Conservation (phyloP, 345 rosid species). For the Arabidopsis arenosa region DNA sequence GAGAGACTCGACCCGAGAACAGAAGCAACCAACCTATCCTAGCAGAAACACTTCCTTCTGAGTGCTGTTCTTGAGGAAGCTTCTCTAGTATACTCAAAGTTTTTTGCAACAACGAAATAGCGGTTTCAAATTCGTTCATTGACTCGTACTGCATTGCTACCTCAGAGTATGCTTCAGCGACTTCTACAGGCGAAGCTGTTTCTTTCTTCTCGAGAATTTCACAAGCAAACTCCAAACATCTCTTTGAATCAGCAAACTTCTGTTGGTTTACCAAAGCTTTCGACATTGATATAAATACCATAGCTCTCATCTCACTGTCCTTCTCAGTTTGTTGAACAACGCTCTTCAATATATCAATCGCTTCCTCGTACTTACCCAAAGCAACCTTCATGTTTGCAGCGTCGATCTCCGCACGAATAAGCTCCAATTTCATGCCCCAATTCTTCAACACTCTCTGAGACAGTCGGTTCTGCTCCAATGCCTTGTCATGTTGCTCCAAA, state of each 20-base stretch:
- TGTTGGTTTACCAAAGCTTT: slow-evolving; percentile 76
- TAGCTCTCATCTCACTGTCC: slow-evolving; percentile 74
- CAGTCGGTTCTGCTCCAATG: slow-evolving; percentile 79
- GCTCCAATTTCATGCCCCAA: slow-evolving; percentile 79
- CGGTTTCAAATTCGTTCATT: slow-evolving; percentile 82
- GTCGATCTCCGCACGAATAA: slow-evolving; percentile 80
- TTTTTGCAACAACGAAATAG: slow-evolving; percentile 76
- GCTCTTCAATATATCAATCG: slow-evolving; percentile 65
- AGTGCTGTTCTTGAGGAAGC: slow-evolving; percentile 86
- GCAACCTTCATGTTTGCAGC: slow-evolving; percentile 94
- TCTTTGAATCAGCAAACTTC: slow-evolving; percentile 69
- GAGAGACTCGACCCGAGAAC: slow-evolving; percentile 77
- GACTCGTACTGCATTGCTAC: slow-evolving; percentile 89
- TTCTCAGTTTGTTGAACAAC: slow-evolving; percentile 75
- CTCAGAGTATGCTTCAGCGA: slow-evolving; percentile 91
- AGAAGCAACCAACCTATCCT: slow-evolving; percentile 93
- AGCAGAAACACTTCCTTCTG: slow-evolving; percentile 88
- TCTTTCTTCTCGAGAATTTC: slow-evolving; percentile 85
- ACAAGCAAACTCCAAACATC: slow-evolving; percentile 79
- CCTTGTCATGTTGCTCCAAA: slow-evolving; percentile 84
- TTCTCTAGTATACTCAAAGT: slow-evolving; percentile 77
- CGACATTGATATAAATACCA: slow-evolving; percentile 82
- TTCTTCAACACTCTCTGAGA: slow-evolving; percentile 76
- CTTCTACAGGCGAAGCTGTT: slow-evolving; percentile 64
- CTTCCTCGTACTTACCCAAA: slow-evolving; percentile 76